A percentile compares a stretch with the other conserved stretches of the same genome.
Evolutionary conservation across 345 rosid species (phyloP).

Genomic region (Eucalyptus microcorys): DNA sequence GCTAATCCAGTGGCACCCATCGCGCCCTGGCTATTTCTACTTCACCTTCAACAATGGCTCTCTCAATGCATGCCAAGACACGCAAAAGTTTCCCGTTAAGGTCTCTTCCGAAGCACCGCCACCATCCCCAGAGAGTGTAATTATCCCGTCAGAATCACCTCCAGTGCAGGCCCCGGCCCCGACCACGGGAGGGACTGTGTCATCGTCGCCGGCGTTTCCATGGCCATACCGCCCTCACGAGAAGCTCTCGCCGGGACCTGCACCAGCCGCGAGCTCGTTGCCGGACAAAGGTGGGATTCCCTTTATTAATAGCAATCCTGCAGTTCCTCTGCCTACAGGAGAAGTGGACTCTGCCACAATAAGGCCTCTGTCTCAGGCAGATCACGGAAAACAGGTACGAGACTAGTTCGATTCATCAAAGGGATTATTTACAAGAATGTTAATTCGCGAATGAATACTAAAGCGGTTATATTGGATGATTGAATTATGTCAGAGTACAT

Average conservation of each 20-base stretch:
- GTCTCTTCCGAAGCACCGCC: slow-evolving; percentile 14
- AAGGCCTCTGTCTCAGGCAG: slow-evolving; percentile 56
- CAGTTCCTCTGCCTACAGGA: slow-evolving; percentile 95
- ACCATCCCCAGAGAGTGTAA: slow-evolving; percentile 7
- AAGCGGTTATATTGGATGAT: not conserved
- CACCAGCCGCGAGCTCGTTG: slow-evolving; percentile 24
- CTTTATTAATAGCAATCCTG: slow-evolving; percentile 87
- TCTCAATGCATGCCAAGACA: slow-evolving; percentile 30
- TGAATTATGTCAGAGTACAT: not conserved
- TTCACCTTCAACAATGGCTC: slow-evolving; percentile 74
- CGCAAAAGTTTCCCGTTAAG: slow-evolving; percentile 51
- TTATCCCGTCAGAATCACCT: slow-evolving; percentile 2
- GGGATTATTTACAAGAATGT: not conserved
- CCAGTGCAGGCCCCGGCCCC: slow-evolving; percentile 37
- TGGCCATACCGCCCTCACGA: slow-evolving; percentile 80
- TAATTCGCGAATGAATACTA: not conserved
- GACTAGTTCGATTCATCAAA: not conserved
- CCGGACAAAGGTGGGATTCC: slow-evolving; percentile 74
- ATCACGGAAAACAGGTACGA: slow-evolving; percentile 21
- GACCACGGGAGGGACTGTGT: slow-evolving; percentile 36
- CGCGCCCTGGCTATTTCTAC: slow-evolving; percentile 83
- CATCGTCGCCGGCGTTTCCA: slow-evolving; percentile 68
- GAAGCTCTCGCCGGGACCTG: slow-evolving; percentile 48
- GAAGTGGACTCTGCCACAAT: slow-evolving; percentile 91
- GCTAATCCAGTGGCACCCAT: slow-evolving; percentile 66